Evolutionary conservation across 2,329 filamentous ascomycete genomes (phyloP).

Genomic region (Ophiostoma pallidulum): DNA sequence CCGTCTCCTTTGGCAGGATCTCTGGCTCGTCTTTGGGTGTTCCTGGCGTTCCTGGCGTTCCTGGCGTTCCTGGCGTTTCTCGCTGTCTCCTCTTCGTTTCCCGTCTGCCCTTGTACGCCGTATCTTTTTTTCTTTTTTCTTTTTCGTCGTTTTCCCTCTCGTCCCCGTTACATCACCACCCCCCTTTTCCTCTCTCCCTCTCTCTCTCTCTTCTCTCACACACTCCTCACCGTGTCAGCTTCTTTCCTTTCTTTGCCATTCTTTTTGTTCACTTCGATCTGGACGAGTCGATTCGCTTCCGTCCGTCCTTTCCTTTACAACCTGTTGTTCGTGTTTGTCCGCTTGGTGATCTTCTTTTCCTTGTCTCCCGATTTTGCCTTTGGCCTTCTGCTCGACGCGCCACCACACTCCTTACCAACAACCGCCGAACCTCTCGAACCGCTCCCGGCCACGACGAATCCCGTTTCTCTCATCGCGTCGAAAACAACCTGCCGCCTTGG

Average conservation of each 20-base stretch:
- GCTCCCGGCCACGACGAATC: too few species aligned
- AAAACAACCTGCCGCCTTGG: too few species aligned
- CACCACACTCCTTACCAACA: not conserved
- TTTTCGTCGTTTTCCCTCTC: slow-evolving; percentile 2
- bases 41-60: too few species aligned
- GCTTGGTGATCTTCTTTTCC: not conserved
- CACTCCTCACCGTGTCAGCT: not conserved
- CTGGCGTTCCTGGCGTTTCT: not conserved
- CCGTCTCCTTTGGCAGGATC: slow-evolving; percentile 1
- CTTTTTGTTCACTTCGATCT: not conserved
- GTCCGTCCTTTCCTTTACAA: slow-evolving; percentile 1
- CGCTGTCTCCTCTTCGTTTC: not conserved
- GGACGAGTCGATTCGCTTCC: not conserved
- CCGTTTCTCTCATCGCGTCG: too few species aligned
- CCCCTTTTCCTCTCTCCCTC: not conserved
- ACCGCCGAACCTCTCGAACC: too few species aligned
- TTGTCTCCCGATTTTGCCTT: not conserved
- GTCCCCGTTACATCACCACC: not conserved
- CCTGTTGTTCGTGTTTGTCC: not conserved
- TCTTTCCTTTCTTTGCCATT: not conserved
- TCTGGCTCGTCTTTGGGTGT: not conserved
- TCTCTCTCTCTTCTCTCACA: not conserved
- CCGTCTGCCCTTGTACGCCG: too few species aligned
- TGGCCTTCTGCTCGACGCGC: not conserved
- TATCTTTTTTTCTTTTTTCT: not conserved